A percentile compares a stretch with the other conserved stretches of the same genome.
Evolutionary conservation across 345 rosid genomes (phyloP).

Genomic region (Geranium rotundifolium): DNA sequence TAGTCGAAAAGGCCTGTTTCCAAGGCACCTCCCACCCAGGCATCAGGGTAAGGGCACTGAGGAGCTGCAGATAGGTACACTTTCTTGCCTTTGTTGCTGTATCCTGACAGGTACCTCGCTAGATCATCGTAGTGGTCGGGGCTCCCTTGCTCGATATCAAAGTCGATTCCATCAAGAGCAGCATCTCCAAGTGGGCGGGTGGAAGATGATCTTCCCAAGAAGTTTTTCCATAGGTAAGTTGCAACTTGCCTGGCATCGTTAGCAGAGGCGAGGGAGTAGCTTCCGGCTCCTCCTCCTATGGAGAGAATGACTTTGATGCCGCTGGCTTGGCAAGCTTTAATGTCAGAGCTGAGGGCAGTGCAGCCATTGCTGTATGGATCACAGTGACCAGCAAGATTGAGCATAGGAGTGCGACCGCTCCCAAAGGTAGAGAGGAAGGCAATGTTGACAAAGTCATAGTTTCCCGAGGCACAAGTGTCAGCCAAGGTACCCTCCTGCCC

Average conservation of each 20-base stretch:
- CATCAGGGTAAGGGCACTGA: conserved; percentile 18
- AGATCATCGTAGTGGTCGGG: conserved; percentile 16
- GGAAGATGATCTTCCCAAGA: conserved; percentile 13
- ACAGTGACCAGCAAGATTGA: no score
- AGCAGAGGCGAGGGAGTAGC: conserved; percentile 11
- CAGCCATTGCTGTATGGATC: no score
- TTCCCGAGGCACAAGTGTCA: conserved; percentile 22
- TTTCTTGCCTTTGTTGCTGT: conserved; percentile 16
- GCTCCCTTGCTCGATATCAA: conserved; percentile 21
- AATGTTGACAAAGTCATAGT: no score
- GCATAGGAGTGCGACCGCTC: no score
- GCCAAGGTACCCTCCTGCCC: conserved; percentile 18
- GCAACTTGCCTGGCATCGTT: conserved; percentile 18
- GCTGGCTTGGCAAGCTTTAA: no score
- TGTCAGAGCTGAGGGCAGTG: no score
- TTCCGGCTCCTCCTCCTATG: conserved; percentile 10
- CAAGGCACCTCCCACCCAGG: no score
- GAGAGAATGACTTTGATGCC: conserved; percentile 18
- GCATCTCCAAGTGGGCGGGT: conserved; percentile 11
- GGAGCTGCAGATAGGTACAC: conserved; percentile 21
- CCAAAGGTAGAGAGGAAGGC: no score
- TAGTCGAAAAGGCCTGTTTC: no score
- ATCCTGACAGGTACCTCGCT: conserved; percentile 13
- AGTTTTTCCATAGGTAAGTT: conserved; percentile 19
- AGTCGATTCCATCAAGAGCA: conserved; percentile 19